Base-by-base conservation (phyloP, 768 basidiomycete genomes). In the Termitomyces sp. region DNA sequence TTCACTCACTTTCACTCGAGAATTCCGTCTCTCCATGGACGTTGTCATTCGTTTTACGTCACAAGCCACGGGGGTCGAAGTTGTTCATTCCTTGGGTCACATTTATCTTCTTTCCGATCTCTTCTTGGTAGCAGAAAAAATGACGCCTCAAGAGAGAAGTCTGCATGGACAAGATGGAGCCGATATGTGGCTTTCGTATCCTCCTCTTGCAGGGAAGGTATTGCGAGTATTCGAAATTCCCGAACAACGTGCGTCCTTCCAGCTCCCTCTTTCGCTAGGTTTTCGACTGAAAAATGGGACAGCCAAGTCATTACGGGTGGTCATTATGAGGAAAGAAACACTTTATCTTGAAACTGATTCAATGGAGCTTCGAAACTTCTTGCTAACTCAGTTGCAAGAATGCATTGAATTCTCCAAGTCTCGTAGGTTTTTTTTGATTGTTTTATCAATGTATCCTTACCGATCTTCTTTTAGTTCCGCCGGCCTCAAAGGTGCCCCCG, bases 131-230 rank as follows among this genome's bases (percentile, higher is more conserved):
- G 93, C 92, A 63, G 95, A 98, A 69, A 81, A 85, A 65, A 92
- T 96, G 83, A 67, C 81, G 1, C 79, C 77, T 19, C 80, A 84
- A 51, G 90, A 96, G 58, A 79, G 75, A 54, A 71, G 73, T 38
- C 72, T 77, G 27, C 63, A 70, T 58, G 77, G 75, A 12, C 71
- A 76, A 32, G 82, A 84, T 57, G 84, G 84, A 11, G 80, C 87
- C 5, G 93, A 97, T 66, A 89, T 96, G 87, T 92, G 86, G 85
- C 76, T 99, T 45, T 84, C 87, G 62, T 99, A 97, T 75, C 97
- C 97, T 17, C 97, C 97, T 5, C 75, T 99, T 34, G 89, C 97
- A 12, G 96, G 95, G 5, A 98, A 96, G 68, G 95, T 97, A 64
- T 77, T 99, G 53, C 81, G 82, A 57, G 87, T 91, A 4, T 75